phyloP scores from a whole-genome alignment of 805 yeast genomes.

The Candida anglica region DNA sequence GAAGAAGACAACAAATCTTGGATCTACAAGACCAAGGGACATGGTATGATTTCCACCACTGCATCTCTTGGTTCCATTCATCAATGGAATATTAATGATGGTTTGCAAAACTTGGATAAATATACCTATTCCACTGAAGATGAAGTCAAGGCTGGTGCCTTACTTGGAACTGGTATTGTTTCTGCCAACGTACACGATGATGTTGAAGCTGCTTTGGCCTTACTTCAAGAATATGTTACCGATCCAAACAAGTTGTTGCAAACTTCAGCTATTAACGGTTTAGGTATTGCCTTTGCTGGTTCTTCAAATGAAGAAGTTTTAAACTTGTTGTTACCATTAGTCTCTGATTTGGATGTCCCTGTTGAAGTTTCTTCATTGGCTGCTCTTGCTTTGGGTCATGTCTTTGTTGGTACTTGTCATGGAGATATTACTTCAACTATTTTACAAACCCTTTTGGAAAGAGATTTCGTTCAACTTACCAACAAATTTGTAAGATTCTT shows the following conservation, averaged over 20 bases:
- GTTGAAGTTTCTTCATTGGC: constrained; percentile 82
- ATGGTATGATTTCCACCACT: constrained; percentile 87
- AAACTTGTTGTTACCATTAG: constrained; percentile 73
- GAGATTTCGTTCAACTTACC: constrained; percentile 71
- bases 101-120: constrained; percentile 85
- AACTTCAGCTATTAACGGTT: constrained; percentile 81
- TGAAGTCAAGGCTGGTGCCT: constrained; percentile 93
- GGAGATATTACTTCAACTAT: constrained; percentile 94
- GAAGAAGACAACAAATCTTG: constrained; percentile 71
- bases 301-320: constrained; percentile 82
- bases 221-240: constrained; percentile 77
- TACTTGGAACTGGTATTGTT: constrained; percentile 90
- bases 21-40: constrained; percentile 89
- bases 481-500: constrained; percentile 87
- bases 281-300: constrained; percentile 94
- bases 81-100: constrained; percentile 89
- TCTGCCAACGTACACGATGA: constrained; percentile 94
- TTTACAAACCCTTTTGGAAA: constrained; percentile 83
- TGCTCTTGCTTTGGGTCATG: constrained; percentile 88
- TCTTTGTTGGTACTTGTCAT: constrained; percentile 92
- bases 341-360: constrained; percentile 69
- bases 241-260: constrained; percentile 62
- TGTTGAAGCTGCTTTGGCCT: constrained; percentile 84
- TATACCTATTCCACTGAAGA: constrained; percentile 81
- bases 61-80: constrained; percentile 87